Evolutionary conservation across 805 yeast species (phyloP), one percentile per base, ranked within the genome.

Genomic region (Spathaspora arborariae): DNA sequence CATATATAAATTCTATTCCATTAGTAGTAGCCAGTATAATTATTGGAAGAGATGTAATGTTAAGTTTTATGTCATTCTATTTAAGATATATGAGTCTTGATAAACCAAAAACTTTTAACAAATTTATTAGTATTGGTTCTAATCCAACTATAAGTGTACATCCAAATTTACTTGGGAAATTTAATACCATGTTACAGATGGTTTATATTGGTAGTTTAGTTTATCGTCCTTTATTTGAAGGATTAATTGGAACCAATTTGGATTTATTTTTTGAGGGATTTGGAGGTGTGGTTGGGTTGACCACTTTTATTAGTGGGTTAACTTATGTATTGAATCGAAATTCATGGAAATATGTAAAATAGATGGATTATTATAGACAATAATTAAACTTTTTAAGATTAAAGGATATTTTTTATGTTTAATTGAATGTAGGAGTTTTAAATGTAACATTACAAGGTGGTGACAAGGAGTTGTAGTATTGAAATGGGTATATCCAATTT

Each of bases 181-280:
- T 82, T 64, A 94, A 94, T 67, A 94, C 99, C 0, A 88, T 84
- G 1, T 76, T 94, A 50, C 99, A 94, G 63, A 92, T 94, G 97
- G 60, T 87, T 2, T 91, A 91, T 56, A 77, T 94, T 39, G 96
- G 75, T 6, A 67, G 70, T 22, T 59, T 70, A 50, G 73, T 72
- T 11, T 51, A 68, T 30, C 56, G 55, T 44, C 74, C 72, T 0
- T 67, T 59, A 15, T 46, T 68, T 22, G 72, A 67, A 38, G 39
- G 51, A 21, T 41, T 56, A n/a, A 39, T 55, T 18, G 41, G 46
- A 10, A 46, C 48, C 9, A 46, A 38, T 33, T 40, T 52, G 19
- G 47, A 45, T 22, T 20, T 45, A 8, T 46, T 51, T n/a, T 60
- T 63, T 43, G 54, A 57, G 15, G 64, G 58, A 37, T 56, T 59